These are phyloP conservation scores for Candida maltosa DNA, from an alignment of 805 yeast species.

Conservation along the genomic window DNA sequence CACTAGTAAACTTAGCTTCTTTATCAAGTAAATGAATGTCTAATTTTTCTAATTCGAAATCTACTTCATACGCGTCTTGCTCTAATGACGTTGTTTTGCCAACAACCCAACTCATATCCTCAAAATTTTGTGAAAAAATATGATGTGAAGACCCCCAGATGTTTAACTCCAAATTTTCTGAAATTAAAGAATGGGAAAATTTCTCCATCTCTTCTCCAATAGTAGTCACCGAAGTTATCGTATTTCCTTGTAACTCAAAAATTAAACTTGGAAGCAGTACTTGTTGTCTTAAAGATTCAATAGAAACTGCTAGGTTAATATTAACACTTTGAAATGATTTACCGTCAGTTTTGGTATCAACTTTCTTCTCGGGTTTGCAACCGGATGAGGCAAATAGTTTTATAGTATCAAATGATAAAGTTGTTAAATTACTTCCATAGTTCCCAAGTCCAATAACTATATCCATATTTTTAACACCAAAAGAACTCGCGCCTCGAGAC, in stretches of 20 bases:
- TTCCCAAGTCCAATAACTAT: conserved; percentile 12
- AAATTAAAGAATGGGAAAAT: conserved; percentile 2
- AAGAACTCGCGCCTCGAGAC: not conserved
- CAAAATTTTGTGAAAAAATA: conserved; percentile 3
- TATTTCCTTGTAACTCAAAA: conserved; percentile 2
- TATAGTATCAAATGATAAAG: conserved; percentile 8
- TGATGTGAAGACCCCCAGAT: conserved; percentile 6
- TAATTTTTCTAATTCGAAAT: conserved; percentile 5
- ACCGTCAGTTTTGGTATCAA: not conserved
- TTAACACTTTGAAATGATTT: not conserved
- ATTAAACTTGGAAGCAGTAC: conserved; percentile 6
- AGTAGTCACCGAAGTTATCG: conserved; percentile 1
- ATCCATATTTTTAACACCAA: conserved; percentile 4
- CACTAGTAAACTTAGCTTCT: conserved; percentile 9
- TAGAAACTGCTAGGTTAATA: conserved; percentile 2
- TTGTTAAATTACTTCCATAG: conserved; percentile 19
- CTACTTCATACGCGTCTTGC: not conserved
- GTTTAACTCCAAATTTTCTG: conserved; percentile 3
- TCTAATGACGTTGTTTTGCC: not conserved
- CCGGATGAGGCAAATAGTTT: conserved; percentile 1
- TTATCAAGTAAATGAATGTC: conserved; percentile 6
- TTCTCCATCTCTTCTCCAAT: not conserved
- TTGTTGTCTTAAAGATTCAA: conserved; percentile 7
- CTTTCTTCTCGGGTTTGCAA: not conserved
- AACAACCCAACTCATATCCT: conserved; percentile 1